Conservation (phyloP, 257 asterid species). For the Solanum chmielewskii region DNA sequence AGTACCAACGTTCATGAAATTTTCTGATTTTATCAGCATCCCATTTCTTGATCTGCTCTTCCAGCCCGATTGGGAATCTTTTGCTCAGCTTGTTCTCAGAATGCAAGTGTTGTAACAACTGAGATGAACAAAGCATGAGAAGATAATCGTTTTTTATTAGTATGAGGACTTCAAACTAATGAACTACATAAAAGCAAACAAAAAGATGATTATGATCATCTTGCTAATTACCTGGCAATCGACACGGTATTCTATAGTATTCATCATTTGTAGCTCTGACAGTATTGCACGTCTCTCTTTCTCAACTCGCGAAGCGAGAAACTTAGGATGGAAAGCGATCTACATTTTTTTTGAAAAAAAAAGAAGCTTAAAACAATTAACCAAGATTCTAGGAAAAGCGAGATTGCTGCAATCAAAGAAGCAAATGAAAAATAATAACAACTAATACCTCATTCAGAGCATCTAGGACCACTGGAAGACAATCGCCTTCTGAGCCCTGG, state of each 20-base stretch:
- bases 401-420: not conserved
- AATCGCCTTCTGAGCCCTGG: slow-evolving; percentile 84
- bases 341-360: not conserved
- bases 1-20: slow-evolving; percentile 98
- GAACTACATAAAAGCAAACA: not conserved
- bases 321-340: slow-evolving; percentile 97
- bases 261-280: slow-evolving; percentile 98
- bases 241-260: slow-evolving; percentile 98
- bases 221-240: slow-evolving; percentile 83
- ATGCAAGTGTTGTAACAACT: slow-evolving; percentile 95
- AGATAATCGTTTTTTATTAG: not conserved
- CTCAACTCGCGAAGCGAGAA: slow-evolving; percentile 89
- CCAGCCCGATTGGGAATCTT: slow-evolving; percentile 95
- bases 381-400: not conserved
- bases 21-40: slow-evolving; percentile 95
- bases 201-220: slow-evolving; percentile 6
- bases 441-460: slow-evolving; percentile 84
- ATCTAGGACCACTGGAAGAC: slow-evolving; percentile 92
- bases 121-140: slow-evolving; percentile 14
- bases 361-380: not conserved
- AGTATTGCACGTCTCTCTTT: slow-evolving; percentile 93
- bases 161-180: not conserved
- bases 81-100: slow-evolving; percentile 96
- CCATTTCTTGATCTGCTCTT: slow-evolving; percentile 98
- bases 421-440: not conserved